A percentile compares a stretch with the other conserved stretches of the same genome.
Evolutionary conservation across 73 alveolate genomes (phyloP).

Genomic region (Urostyla sp.): DNA sequence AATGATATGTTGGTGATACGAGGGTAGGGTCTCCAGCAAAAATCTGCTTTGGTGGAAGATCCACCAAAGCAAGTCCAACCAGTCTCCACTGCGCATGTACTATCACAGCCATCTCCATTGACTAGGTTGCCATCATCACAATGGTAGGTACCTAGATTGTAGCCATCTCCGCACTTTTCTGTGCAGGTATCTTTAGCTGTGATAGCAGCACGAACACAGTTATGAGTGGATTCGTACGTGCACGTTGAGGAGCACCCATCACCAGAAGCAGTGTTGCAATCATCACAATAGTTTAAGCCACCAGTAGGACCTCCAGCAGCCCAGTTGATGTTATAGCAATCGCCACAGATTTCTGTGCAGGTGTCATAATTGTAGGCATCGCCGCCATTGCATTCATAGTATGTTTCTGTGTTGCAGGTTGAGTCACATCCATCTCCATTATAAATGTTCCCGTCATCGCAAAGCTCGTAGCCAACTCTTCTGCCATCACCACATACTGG

Average conservation of each 20-base stretch:
- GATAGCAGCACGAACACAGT: conserved; percentile 15
- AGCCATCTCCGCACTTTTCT: conserved; percentile 62
- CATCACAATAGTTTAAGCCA: conserved; percentile 29
- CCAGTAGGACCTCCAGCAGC: too few species aligned
- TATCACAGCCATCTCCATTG: conserved; percentile 45
- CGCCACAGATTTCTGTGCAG: conserved; percentile 70
- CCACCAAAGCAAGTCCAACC: conserved; percentile 46
- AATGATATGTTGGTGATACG: neutral
- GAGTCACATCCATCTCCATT: conserved; percentile 72
- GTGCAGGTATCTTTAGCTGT: conserved; percentile 28
- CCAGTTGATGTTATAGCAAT: conserved; percentile 46
- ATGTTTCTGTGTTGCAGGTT: conserved; percentile 58
- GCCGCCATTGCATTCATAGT: conserved; percentile 48
- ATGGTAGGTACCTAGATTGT: conserved; percentile 5
- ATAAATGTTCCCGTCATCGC: conserved; percentile 74
- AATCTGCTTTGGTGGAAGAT: neutral
- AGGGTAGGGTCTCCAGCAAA: conserved; percentile 44
- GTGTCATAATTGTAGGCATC: conserved; percentile 31
- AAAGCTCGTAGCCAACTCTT: conserved; percentile 23
- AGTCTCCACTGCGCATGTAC: conserved; percentile 20
- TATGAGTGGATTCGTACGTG: neutral
- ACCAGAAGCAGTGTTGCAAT: conserved; percentile 31
- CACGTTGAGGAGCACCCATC: conserved; percentile 47
- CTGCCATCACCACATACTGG: conserved; percentile 67
- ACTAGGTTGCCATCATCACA: conserved; percentile 60